Conservation (phyloP, 2,329 filamentous ascomycete genomes). For the Phialocephala sp. region DNA sequence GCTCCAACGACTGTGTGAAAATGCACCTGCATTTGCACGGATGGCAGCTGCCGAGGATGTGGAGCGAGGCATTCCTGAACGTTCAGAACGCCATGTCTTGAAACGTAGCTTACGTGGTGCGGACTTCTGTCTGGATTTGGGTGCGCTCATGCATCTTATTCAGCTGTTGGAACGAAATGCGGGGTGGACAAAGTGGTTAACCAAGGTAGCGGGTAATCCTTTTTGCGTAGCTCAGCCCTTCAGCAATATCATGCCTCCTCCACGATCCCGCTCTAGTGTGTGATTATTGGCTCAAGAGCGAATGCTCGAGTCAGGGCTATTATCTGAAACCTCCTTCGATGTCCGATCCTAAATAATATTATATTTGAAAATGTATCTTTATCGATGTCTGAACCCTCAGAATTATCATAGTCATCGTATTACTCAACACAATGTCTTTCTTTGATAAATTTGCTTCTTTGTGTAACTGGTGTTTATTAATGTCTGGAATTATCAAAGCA, state of each 20-base stretch:
- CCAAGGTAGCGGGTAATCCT: slow-evolving; percentile 8
- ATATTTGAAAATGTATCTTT: too few relatives aligned
- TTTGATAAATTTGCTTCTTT: too few relatives aligned
- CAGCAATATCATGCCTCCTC: background rate
- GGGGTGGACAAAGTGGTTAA: background rate
- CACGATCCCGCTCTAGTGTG: too few relatives aligned
- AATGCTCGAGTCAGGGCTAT: too few relatives aligned
- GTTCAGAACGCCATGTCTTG: background rate
- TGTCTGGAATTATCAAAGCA: too few relatives aligned
- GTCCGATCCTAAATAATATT: background rate
- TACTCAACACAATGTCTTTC: too few relatives aligned
- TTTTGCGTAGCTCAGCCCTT: background rate
- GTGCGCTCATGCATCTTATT: background rate
- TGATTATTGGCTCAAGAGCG: too few relatives aligned
- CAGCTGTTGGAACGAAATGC: background rate
- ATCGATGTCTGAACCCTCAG: too few relatives aligned
- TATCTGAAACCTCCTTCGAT: background rate
- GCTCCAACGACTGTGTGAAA: background rate
- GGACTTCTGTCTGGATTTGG: slow-evolving; percentile 2
- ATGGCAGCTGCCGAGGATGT: background rate
- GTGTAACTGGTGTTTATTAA: too few relatives aligned
- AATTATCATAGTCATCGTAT: too few relatives aligned
- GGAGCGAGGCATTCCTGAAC: background rate
- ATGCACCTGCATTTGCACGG: background rate
- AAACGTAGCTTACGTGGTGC: background rate